Evolutionary conservation across 2,329 filamentous ascomycete species (phyloP), one percentile per base, ranked within the genome.

Genomic region (Penicillium sp.): DNA sequence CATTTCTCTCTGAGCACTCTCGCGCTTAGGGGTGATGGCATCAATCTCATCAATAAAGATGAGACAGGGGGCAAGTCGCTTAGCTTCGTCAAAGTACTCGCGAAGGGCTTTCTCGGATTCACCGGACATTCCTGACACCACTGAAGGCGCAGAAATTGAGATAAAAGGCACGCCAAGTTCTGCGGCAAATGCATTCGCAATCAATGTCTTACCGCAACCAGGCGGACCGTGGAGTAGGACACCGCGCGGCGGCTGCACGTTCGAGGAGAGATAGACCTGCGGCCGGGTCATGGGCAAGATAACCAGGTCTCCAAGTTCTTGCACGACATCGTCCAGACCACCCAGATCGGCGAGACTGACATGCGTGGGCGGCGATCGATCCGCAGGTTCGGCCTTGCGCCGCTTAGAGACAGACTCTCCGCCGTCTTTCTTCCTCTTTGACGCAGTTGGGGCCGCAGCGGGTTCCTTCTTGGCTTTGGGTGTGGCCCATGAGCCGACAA

Each of bases 21-120:
- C 91, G 52, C 89, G 82, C 71, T 95, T 96, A 0, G 90, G 90
- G 47, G 92, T 90, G 65, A 97, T 94, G 4, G 89, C 88, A 72
- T 99, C 92, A 49, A 97, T 90, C 63, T 96, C 89, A 63, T 96
- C 92, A 54, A 97, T 89, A 67, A 97, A 95, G 4, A 99, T 82
- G 5, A 99, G 80, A 66, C 91, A 96, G 0, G 94, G 94, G 0
- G 93, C 92, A 36, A 92, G 82, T 52, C 85, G 83, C 70, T 90
- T 91, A 0, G 94, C 94, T 67, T 94, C 90, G 11, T 97, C 92
- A 57, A 95, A 95, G 45, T 91, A 82, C 61, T 93, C 90, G 34
- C 91, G 81, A 27, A 96, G 84, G 56, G 91, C 91, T 76, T 92
- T 92, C 72, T 96, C 91, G 0, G 90, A 93, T 69, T 94, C 91